Evolutionary conservation across 1,139 yeast genomes (phyloP), one percentile per base, ranked within the genome.

Genomic region (Hemisphaericaspora subhashii): DNA sequence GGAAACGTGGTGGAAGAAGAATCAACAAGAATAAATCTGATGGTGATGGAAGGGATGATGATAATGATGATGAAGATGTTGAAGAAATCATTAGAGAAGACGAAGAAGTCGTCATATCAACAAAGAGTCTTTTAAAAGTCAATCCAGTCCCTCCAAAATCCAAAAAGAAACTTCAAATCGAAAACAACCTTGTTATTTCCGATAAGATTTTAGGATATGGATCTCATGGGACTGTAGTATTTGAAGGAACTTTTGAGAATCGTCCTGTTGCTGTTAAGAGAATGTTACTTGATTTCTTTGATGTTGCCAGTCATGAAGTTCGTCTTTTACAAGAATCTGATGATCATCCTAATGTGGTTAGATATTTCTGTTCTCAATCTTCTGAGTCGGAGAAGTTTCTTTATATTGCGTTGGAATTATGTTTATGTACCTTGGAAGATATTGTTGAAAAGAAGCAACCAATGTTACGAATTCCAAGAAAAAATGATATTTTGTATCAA

Each of bases 221-320:
- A 1, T 88, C 97, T 1, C 96, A 92, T 54, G 98, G 98, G 22
- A 92, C 98, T 0, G 89, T 90, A 20, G 98, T 92, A 1, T 88
- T 81, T 58, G 80, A 85, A 55, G 98, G 98, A 1, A 76, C 80
- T 3, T 92, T 90, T 64, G 97, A 90, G 53, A 84, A 81, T 51
- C 74, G 98, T 37, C 96, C 95, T 2, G 98, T 94, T 8, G 98
- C 98, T 0, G 95, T 92, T 4, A 94, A 92, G 58, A 68, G 98
- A 50, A 87, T 92, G 96, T 68, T 94, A 35, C 72, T 90, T 29
- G 96, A 90, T 55, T 92, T 90, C 55, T 92, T 86, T 61, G 97
- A 92, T 55, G 81, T 92, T 43, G 98, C 98, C 3, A 84, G 90
- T n/a, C 96, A 88, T 51, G 98, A 92, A 57, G 95, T 94, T 10